Conservation (phyloP, 78 protist genomes). For the Dictyostelium firmibasis region DNA sequence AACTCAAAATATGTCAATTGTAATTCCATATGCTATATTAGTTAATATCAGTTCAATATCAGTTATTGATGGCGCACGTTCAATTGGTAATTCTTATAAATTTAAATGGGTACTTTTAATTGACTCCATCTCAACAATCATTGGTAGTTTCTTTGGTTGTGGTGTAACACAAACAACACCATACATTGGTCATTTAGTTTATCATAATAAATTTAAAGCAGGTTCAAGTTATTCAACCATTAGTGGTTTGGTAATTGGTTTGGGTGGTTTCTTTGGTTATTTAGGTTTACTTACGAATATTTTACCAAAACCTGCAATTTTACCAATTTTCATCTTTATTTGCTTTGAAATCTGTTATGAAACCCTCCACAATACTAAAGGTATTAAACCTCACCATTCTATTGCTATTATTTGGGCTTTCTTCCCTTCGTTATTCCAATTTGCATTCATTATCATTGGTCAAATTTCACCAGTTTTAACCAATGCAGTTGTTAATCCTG, state of each 20-base stretch:
- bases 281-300: conserved; percentile 25
- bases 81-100: conserved; percentile 37
- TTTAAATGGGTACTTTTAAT: conserved; percentile 18
- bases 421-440: conserved; percentile 72
- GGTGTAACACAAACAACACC: conserved; percentile 56
- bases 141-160: conserved; percentile 57
- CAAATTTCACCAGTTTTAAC: conserved; percentile 46
- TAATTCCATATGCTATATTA: conserved; percentile 62
- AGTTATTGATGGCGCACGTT: conserved; percentile 22
- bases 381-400: conserved; percentile 29
- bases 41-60: conserved; percentile 64
- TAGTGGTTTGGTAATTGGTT: conserved; percentile 53
- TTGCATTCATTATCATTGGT: conserved; percentile 42
- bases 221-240: conserved; percentile 55
- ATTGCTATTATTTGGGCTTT: conserved; percentile 54
- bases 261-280: conserved; percentile 67
- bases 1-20: conserved; percentile 46
- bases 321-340: conserved; percentile 70
- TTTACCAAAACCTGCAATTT: conserved; percentile 69
- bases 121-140: conserved; percentile 25
- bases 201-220: conserved; percentile 52
- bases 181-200: conserved; percentile 58
- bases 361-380: conserved; percentile 15
- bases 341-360: conserved; percentile 56
- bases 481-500: neutral